Base-by-base conservation (phyloP, 495 filamentous ascomycete species). In the Darksidea phi region DNA sequence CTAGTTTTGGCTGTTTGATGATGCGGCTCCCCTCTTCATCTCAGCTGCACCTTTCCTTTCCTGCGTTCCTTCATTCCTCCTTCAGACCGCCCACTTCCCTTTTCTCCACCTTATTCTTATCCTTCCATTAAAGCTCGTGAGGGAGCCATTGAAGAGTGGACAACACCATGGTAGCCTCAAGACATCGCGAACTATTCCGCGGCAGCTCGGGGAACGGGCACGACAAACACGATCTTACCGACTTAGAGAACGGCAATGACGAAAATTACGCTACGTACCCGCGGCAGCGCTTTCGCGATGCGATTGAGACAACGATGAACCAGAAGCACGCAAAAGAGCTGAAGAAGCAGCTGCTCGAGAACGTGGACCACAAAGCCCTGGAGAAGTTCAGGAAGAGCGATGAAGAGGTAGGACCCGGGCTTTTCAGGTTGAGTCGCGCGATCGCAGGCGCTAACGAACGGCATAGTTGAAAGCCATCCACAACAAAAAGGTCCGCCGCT, bases 301-400 rank as follows among this genome's bases (percentile, higher is more conserved):
- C 50, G 23, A 37, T 64, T 26, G 41, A 54, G 21, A 23, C 50
- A 11, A 53, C 60, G 4, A 43, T 64, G 1, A 45, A 60, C n/a
- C 17, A 46, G 18, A 36, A 63, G 13, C 47, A 47, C 15, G 26
- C 25, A 0, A 47, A 61, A 11, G 63, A 73, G 32, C 57, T 82
- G 42, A 82, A 82, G 70, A 69, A 72, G 28, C 73, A 73, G 54
- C 63, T 82, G 2, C 63, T 78, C 18, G 68, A 78, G n/a, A 73
- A 69, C 50, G 72, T 82, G 17, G 69, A 81, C 28, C 62, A 70
- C 15, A 63, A 70, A 11, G 63, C 57, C 1, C 54, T 79, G 5
- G 74, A 81, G 49, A 62, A 74, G 11, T 78, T 62, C 58, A 70
- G 79, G 13, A 79, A 80, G 59, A 74, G 68, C 26, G 70, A 75